A percentile compares a stretch with the other conserved stretches of the same genome.
Evolutionary conservation across 2,329 filamentous ascomycete species (phyloP).

Genomic region (Paecilomyces dactylethromorphus): DNA sequence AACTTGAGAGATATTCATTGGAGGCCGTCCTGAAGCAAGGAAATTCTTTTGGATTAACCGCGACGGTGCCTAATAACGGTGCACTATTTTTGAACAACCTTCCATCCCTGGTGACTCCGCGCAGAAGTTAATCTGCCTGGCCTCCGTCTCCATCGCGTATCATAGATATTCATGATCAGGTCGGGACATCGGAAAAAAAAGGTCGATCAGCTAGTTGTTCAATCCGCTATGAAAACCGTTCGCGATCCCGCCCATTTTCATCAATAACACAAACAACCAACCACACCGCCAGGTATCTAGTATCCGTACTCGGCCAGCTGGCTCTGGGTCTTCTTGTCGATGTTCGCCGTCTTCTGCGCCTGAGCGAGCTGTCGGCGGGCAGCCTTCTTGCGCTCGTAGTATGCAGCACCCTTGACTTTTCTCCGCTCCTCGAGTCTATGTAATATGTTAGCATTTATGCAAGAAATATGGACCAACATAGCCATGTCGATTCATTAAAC

Average conservation of each 20-base stretch:
- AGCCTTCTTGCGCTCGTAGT: slow-evolving; percentile 99
- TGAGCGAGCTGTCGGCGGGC: slow-evolving; percentile 83
- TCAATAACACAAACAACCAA: slow-evolving; percentile 35
- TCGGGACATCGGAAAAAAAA: slow-evolving; percentile 25
- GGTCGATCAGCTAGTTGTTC: slow-evolving; percentile 36
- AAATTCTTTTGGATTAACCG: slow-evolving; percentile 38
- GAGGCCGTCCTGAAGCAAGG: slow-evolving; percentile 21
- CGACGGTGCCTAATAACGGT: slow-evolving; percentile 35
- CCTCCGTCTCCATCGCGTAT: slow-evolving; percentile 29
- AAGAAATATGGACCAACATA: slow-evolving; percentile 3
- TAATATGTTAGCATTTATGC: slow-evolving; percentile 11
- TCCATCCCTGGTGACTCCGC: slow-evolving; percentile 36
- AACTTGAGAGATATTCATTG: slow-evolving; percentile 8
- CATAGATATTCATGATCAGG: slow-evolving; percentile 21
- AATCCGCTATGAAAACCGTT: slow-evolving; percentile 32
- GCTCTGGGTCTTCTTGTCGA: slow-evolving; percentile 79
- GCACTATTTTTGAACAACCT: slow-evolving; percentile 36
- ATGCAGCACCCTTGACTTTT: slow-evolving; percentile 98
- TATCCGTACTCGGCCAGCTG: slow-evolving; percentile 87
- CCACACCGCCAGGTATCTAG: slow-evolving; percentile 51
- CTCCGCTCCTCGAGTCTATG: slow-evolving; percentile 94
- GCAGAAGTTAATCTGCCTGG: slow-evolving; percentile 23
- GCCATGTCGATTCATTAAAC: slow-evolving; percentile 1
- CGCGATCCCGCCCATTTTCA: slow-evolving; percentile 33
- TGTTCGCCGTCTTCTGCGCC: slow-evolving; percentile 84